Base-by-base conservation (phyloP, 2,329 filamentous ascomycete species). In the Anthostomella pinea region DNA sequence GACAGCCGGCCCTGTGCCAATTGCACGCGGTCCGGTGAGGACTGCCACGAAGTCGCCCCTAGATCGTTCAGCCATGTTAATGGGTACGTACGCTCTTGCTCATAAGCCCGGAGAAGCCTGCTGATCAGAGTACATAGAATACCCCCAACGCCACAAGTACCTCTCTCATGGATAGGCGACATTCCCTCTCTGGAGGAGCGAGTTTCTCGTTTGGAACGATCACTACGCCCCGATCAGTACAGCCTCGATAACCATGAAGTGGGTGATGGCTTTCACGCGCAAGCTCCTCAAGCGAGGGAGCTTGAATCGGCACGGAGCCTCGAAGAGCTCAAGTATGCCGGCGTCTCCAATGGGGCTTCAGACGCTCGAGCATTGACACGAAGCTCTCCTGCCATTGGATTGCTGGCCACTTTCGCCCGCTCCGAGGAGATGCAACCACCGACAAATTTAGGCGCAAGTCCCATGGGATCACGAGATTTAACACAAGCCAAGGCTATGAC, bases 1-100 rank as follows among this genome's bases (percentile, higher is more conserved):
- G 37, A 44, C 11, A 11, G 20, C 7, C 11, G 41, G 14, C 41
- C 41, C 3, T 44, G 41, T 28, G 20, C 33, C 28, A 44, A 44
- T 29, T 44, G 37, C 21, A 19, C 35, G 13, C 29, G 31, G n/a
- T 44, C 41, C 9, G 33, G 33, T 20, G 41, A 37, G 13, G 37
- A 44, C 20, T 44, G 41, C 20, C 25, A 29, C 14, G 33, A 35
- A n/a, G 24, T 18, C 14, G 26, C 33, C 8, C 19, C 33, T 4
- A 22, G 18, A 14, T 7, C 18, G 10, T 29, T 13, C 23, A 13
- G n/a, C 6, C 25, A 16, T 26, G 10, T 23, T 23, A 34, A 26
- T 34, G 22, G 32, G 22, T 34, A 32, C 21, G 30, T 21, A 6
- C n/a, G 6, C 13, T 14, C 22, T 19, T 9, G 11, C n/a, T n/a